Conservation (phyloP, 352 stramenopile species). For the Chloridella minuta region DNA sequence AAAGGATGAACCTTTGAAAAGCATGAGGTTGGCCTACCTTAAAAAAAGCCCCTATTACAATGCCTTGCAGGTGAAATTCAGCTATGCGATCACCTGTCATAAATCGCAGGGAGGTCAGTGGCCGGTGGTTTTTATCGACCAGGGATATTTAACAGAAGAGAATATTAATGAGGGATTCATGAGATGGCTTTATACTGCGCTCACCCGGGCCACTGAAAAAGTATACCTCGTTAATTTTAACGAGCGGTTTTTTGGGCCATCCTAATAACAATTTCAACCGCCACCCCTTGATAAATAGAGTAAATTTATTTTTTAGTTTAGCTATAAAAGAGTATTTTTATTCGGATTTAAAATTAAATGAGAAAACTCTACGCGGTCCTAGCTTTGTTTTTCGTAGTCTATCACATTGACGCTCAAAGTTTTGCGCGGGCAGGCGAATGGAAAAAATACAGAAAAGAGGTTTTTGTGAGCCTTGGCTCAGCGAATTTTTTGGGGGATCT, state of each 20-base stretch:
- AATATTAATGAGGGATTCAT: neutral
- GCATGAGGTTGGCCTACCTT: neutral
- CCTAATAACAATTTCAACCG: no score
- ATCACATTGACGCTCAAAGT: neutral
- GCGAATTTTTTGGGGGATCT: neutral
- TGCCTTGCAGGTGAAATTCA: neutral
- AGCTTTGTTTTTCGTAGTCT: neutral
- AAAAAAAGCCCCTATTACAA: neutral
- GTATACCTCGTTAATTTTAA: neutral
- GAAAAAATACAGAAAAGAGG: neutral
- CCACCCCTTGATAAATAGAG: no score
- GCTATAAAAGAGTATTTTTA: neutral
- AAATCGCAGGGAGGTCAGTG: neutral
- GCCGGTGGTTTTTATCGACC: neutral
- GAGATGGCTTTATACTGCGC: neutral
- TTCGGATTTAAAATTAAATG: neutral
- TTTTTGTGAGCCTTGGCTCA: neutral
- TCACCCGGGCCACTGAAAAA: neutral
- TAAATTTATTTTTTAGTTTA: conserved; percentile 1
- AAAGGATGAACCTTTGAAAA: neutral
- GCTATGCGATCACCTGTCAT: neutral
- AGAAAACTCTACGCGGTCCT: neutral
- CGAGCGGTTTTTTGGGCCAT: neutral
- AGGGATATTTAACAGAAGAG: neutral
- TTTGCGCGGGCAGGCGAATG: neutral